These are phyloP conservation scores for Zanthoxylum bungeanum DNA, from an alignment of 345 rosid species.

Conservation along the genomic window DNA sequence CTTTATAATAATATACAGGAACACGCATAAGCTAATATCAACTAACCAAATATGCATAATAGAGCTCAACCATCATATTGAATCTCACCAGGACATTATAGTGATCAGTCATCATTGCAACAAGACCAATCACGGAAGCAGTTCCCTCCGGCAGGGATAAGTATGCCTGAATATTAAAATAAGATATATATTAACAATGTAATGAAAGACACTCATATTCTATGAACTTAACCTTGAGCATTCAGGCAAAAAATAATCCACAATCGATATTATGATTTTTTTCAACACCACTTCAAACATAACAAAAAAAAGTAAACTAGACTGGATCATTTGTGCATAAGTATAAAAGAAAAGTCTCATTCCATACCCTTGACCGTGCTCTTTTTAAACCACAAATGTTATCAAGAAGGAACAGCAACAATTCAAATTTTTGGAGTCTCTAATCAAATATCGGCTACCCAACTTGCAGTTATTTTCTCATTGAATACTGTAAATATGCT, in stretches of 20 bases:
- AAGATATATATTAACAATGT: neutral
- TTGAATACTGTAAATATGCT: neutral
- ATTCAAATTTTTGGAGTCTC: neutral
- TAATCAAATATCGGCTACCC: neutral
- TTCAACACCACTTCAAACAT: neutral
- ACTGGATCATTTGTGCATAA: neutral
- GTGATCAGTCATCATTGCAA: conserved; percentile 99
- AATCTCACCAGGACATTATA: conserved; percentile 77
- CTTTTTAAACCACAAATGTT: neutral
- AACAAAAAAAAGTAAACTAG: neutral
- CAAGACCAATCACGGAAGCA: conserved; percentile 90
- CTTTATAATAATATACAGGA: neutral
- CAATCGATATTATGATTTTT: neutral
- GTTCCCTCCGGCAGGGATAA: conserved; percentile 93
- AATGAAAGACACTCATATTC: neutral
- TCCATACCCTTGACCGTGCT: neutral
- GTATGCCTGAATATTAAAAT: conserved; percentile 63
- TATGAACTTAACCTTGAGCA: conserved; percentile 7
- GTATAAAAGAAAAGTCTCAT: neutral
- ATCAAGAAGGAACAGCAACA: neutral
- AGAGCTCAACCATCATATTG: neutral
- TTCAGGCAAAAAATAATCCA: neutral
- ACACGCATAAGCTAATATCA: neutral
- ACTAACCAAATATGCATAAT: neutral
- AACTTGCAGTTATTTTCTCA: neutral